Evolutionary conservation across 1,139 yeast genomes (phyloP), one percentile per base, ranked within the genome.

Genomic region (Yamadazyma dushanensis): DNA sequence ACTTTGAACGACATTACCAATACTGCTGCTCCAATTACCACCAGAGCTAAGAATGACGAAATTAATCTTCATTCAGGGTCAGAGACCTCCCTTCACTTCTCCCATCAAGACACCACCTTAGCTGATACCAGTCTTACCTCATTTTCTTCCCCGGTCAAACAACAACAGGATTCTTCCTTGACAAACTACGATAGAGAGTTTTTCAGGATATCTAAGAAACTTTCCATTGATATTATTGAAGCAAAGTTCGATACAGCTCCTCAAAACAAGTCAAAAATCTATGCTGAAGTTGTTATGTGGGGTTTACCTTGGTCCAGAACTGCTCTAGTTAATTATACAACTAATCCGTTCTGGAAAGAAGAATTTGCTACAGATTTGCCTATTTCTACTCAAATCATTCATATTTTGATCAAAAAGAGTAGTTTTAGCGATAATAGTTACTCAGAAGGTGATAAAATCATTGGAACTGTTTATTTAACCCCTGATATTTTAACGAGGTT

Each of bases 311-410:
- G 87, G 86, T 80, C 81, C 29, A 65, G 83, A 48, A 82, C 90
- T 0, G 80, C 88, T 0, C 59, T 73, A 15, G 85, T 82, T 0
- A 58, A 64, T 25, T 65, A 68, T 38, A 57, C 73, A 0, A 49
- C 55, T 8, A 68, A 72, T 39, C 85, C 87, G 3, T 84, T 84
- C 53, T 84, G 90, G 86, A 80, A 84, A 52, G 90, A 84, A 50
- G 73, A 69, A 30, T 78, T 80, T 49, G 59, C 71, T 2, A 60
- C 85, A 8, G 77, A 79, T 37, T 63, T 81, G 41, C 73, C 86
- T 0, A 65, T 80, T 11, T 68, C 73, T 33, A 72, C 83, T 1
- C 76, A 74, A 40, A 66, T 70, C 53, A 61, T 81, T 34, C 74
- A 70, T 37, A 69, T 83, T 9, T 54, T 74, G 22, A 65, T 81